Base-by-base conservation (phyloP, 768 basidiomycete species). In the Podaxis pistillaris region DNA sequence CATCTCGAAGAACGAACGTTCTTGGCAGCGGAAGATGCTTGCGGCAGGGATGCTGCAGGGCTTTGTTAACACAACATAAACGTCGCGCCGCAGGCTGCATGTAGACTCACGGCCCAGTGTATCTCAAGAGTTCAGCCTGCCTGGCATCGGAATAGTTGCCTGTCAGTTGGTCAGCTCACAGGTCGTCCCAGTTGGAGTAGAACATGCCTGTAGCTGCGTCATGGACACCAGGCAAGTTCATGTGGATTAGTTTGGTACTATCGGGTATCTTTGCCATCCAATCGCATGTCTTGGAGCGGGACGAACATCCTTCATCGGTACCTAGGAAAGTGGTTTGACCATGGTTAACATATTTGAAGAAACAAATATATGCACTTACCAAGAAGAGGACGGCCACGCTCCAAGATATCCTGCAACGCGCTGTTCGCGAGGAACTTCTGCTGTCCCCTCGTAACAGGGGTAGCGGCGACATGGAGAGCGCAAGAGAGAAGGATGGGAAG, bases 201-300 rank as follows among this genome's bases (percentile, higher is more conserved):
- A 63, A 62, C 72, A 33, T 68, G 79, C 81, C 79, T 11, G 83
- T 83, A 1, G 79, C 72, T 0, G 81, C 73, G 68, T 84, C 83
- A 63, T 84, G 82, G 2, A 79, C 81, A 30, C 82, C 83, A 11
- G 82, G 83, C n/a, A 84, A 65, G 65, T 82, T 83, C 78, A 83
- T 79, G 44, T 78, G 76, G 8, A 80, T 79, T 1, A 84, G 68
- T 58, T 68, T 70, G 0, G 78, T 83, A 44, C 66, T 73, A 64
- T 83, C 81, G 2, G 76, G 68, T 38, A 81, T 60, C 30, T 70
- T 74, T 6, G 78, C 73, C 82, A 83, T 81, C 81, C 80, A 81
- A 62, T 81, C 68, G 66, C 74, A 78, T 1, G 78, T 79, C 47
- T 72, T 73, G 4, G 72, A 68, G 15, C 64, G 62, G 57, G 69